Conservation (phyloP, 495 filamentous ascomycete genomes). For the Lasiosphaeria hispida region DNA sequence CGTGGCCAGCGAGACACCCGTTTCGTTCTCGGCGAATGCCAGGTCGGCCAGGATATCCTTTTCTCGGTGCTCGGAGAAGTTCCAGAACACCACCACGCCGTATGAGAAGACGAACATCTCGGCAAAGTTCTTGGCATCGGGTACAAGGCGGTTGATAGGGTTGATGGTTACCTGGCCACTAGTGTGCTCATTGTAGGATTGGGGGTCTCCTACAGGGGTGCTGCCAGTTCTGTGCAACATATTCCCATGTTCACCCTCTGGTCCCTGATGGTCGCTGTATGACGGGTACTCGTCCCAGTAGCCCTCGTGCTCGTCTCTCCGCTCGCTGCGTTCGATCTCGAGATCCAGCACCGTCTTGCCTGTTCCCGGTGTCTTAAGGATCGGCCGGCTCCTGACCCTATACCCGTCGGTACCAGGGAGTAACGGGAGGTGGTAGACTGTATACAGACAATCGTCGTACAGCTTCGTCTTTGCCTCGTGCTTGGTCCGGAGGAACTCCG, state of each 20-base stretch:
- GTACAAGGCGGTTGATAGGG: constrained; percentile 53
- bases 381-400: constrained; percentile 81
- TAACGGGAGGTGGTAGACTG: constrained; percentile 88
- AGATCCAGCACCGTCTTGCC: constrained; percentile 85
- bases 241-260: constrained; percentile 11
- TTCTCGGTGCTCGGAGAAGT: constrained; percentile 91
- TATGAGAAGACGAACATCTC: constrained; percentile 99
- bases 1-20: constrained; percentile 60
- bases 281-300: constrained; percentile 52
- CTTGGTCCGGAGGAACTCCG: constrained; percentile 80
- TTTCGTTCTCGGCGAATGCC: constrained; percentile 73
- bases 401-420: constrained; percentile 83
- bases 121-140: constrained; percentile 70
- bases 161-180: constrained; percentile 20
- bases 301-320: constrained; percentile 84
- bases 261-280: constrained; percentile 20
- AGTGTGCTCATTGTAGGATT: constrained; percentile 12
- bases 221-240: constrained; percentile 15
- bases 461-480: constrained; percentile 95
- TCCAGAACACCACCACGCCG: constrained; percentile 98
- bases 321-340: constrained; percentile 93
- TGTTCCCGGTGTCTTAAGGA: constrained; percentile 87
- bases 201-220: constrained; percentile 4
- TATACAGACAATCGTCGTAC: constrained; percentile 98
- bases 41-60: constrained; percentile 95